Evolutionary conservation across 2,329 filamentous ascomycete species (phyloP).

Genomic region (Aspergillus pseudotamarii): DNA sequence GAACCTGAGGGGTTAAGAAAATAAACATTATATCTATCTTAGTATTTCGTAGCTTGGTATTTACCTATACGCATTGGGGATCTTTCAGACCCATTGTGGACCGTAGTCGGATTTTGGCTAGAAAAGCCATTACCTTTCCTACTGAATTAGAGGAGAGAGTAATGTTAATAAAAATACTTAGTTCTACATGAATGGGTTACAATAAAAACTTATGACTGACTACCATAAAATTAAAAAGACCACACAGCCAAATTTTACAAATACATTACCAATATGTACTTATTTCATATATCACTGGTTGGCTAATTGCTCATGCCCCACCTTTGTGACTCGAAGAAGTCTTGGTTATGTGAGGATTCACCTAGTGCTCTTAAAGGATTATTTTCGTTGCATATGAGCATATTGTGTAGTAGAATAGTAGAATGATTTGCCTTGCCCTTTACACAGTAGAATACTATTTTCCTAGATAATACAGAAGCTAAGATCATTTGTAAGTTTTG

Average conservation of each 20-base stretch:
- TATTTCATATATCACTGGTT: not conserved
- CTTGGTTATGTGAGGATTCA: not conserved
- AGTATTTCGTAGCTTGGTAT: too few relatives aligned
- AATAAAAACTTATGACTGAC: too few relatives aligned
- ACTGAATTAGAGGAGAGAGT: too few relatives aligned
- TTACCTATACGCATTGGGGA: too few relatives aligned
- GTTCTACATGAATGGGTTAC: too few relatives aligned
- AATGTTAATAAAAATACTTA: too few relatives aligned
- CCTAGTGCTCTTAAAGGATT: not conserved
- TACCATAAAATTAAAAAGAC: not conserved
- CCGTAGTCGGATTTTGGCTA: too few relatives aligned
- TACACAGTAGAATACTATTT: not conserved
- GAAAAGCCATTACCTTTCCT: too few relatives aligned
- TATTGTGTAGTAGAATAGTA: not conserved
- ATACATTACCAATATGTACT: not conserved
- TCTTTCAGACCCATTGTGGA: too few relatives aligned
- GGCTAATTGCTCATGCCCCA: not conserved
- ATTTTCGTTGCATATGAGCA: slow-evolving; percentile 1
- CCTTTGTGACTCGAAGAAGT: not conserved
- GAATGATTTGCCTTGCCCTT: not conserved
- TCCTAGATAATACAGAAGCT: not conserved
- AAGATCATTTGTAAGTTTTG: not conserved
- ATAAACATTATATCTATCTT: too few relatives aligned
- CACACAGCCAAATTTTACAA: not conserved
- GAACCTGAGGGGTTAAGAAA: too few relatives aligned